phyloP scores from a whole-genome alignment of 495 filamentous ascomycete genomes.

The Penicillium daleae region DNA sequence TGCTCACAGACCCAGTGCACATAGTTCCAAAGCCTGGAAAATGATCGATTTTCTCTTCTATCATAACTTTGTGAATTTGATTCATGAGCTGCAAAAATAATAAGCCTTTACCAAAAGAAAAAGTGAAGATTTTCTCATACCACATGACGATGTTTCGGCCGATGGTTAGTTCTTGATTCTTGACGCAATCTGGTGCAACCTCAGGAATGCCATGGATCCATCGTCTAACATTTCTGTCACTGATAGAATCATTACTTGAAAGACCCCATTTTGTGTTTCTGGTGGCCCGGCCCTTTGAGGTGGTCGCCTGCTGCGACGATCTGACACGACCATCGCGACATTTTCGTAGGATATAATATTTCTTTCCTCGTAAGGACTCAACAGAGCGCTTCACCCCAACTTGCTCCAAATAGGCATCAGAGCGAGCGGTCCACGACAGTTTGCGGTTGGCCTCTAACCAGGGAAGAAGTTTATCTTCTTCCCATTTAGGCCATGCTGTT shows the following conservation, averaged over 20 bases:
- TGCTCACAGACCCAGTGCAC: background rate
- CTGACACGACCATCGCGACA: slow-evolving; percentile 6
- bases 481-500: slow-evolving; percentile 7
- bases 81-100: slow-evolving; percentile 1
- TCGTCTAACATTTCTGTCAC: slow-evolving; percentile 5
- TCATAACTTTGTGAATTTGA: slow-evolving; percentile 1
- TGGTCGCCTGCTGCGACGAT: background rate
- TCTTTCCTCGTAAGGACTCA: slow-evolving; percentile 20
- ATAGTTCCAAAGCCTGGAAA: background rate
- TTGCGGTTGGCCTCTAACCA: slow-evolving; percentile 14
- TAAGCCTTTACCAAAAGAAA: background rate
- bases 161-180: slow-evolving; percentile 5
- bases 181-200: slow-evolving; percentile 4
- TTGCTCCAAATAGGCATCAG: slow-evolving; percentile 17
- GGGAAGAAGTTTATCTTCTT: slow-evolving; percentile 16
- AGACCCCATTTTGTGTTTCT: slow-evolving; percentile 3
- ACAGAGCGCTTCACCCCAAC: slow-evolving; percentile 11
- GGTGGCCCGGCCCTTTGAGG: slow-evolving; percentile 6
- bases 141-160: slow-evolving; percentile 2
- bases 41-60: slow-evolving; percentile 1
- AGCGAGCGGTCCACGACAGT: slow-evolving; percentile 16
- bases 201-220: slow-evolving; percentile 5
- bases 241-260: slow-evolving; percentile 6
- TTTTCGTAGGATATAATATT: slow-evolving; percentile 18
- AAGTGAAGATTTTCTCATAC: slow-evolving; percentile 7